A percentile compares a stretch with the other conserved stretches of the same genome.
Evolutionary conservation across 768 basidiomycete genomes (phyloP).

Genomic region (Lactarius hengduanensis): DNA sequence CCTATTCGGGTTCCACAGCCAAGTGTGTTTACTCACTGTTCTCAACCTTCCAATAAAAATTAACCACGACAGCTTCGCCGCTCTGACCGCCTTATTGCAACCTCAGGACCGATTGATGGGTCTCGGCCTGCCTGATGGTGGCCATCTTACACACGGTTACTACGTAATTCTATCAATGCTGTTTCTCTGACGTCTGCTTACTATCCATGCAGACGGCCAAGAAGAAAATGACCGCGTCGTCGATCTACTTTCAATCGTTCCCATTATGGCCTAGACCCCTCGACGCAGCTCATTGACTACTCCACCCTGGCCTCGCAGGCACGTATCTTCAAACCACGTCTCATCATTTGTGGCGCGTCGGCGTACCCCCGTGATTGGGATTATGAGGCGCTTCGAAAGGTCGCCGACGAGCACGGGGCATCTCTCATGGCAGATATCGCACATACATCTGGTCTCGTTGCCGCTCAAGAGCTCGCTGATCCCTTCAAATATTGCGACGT

Average conservation of each 20-base stretch:
- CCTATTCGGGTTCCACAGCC: conserved; percentile 93
- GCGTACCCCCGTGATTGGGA: conserved; percentile 99
- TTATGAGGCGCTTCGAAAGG: conserved; percentile 77
- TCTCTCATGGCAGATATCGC: conserved; percentile 97
- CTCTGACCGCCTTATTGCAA: conserved; percentile 92
- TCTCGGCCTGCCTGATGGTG: conserved; percentile 96
- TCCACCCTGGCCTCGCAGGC: conserved; percentile 76
- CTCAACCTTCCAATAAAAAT: conserved; percentile 7
- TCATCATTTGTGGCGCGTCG: conserved; percentile 96
- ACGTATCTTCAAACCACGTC: conserved; percentile 90
- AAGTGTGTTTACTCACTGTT: conserved; percentile 54
- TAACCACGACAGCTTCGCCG: conserved; percentile 71
- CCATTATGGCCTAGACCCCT: conserved; percentile 87
- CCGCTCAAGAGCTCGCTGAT: conserved; percentile 83
- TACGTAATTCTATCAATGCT: conserved; percentile 55
- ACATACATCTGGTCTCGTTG: conserved; percentile 93
- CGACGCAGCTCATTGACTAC: conserved; percentile 91
- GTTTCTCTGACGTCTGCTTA: conserved; percentile 13
- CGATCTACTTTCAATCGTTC: conserved; percentile 99
- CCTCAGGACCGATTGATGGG: conserved; percentile 99
- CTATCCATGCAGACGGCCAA: conserved; percentile 71
- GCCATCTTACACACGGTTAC: conserved; percentile 96
- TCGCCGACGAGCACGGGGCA: conserved; percentile 83
- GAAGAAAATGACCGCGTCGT: conserved; percentile 99
- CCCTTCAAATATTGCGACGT: conserved; percentile 98